These are phyloP conservation scores for Trametes cingulata DNA, from an alignment of 768 basidiomycete genomes.

Conservation along the genomic window DNA sequence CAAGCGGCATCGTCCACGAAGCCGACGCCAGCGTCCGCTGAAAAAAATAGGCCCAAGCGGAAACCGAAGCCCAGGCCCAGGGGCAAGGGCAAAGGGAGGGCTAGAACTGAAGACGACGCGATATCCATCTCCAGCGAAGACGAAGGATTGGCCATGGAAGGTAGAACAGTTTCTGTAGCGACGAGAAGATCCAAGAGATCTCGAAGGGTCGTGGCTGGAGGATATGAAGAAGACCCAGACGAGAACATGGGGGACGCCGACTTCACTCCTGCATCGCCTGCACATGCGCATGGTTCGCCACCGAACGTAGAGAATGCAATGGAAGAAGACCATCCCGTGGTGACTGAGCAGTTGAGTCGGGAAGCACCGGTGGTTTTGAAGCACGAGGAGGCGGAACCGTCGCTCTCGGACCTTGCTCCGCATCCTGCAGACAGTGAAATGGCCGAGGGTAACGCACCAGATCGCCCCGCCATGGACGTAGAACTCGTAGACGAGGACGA, in stretches of 20 bases:
- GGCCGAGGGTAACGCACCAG: background rate
- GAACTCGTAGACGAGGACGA: slow-evolving; percentile 53
- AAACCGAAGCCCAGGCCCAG: slow-evolving; percentile 33
- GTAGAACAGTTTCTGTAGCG: background rate
- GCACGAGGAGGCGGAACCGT: slow-evolving; percentile 24
- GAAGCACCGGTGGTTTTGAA: slow-evolving; percentile 3
- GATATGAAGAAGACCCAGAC: slow-evolving; percentile 30
- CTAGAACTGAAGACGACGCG: slow-evolving; percentile 20
- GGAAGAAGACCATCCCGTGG: background rate
- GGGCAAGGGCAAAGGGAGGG: slow-evolving; percentile 24
- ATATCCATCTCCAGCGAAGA: slow-evolving; percentile 22
- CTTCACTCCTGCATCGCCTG: no score
- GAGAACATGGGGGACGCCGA: slow-evolving; percentile 12
- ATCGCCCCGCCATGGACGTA: slow-evolving; percentile 4
- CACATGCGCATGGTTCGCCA: background rate
- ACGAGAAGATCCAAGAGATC: slow-evolving; percentile 36
- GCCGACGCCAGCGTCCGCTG: slow-evolving; percentile 7
- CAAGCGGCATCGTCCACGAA: slow-evolving; percentile 3
- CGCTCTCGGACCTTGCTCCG: slow-evolving; percentile 5
- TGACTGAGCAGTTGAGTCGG: background rate
- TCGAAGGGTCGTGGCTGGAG: slow-evolving; percentile 30
- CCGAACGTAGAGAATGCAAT: background rate
- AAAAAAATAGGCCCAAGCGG: slow-evolving; percentile 33
- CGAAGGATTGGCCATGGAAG: background rate
- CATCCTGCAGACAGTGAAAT: background rate